Evolutionary conservation across 2,329 filamentous ascomycete genomes (phyloP), one percentile per base, ranked within the genome.

Genomic region (Claviceps sp.): DNA sequence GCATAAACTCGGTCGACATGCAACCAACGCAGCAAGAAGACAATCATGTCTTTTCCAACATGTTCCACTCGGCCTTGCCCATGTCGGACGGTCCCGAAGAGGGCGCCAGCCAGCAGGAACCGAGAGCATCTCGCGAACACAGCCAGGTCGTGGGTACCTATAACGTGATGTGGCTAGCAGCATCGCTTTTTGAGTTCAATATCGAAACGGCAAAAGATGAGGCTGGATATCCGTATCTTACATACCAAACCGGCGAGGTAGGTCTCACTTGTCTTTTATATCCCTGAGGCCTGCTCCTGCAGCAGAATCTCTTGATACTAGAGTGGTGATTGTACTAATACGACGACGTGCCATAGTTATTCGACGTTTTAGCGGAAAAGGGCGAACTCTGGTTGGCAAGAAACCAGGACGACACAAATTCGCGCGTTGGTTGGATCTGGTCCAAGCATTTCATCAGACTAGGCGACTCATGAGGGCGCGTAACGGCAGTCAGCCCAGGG

Each of bases 301-400:
- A 10, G 26, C 26, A 10, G 26, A 30, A 30, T 30, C 26, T 30
- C 26, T 30, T 41, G 17, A 8, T n/a, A 5, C 13, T 6, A 16
- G 19, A 42, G 10, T 17, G 24, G 8, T 26, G 5, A n/a, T 19
- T 13, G 8, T 49, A 39, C 11, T 42, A 11, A 49, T 17, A 34
- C 37, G 26, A n/a, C 26, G 6, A 24, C 47, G 37, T 19, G 5
- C 22, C n/a, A 17, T 57, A 85, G 79, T 87, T 91, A 56, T 91
- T 91, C 62, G 87, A 91, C 70, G 85, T 98, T 50, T 89, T 98
- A 63, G 93, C 85, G 34, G 90, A 96, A 68, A 96, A 96, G 66
- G 93, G 93, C 57, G 93, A 98, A 72, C 77, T 97, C 48, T 98
- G 93, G 93, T 81, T 98, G 53, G 93, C 93, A 50, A 89, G 89